Conservation (phyloP, 148 eudicot species). For the Arctostaphylos glauca region DNA sequence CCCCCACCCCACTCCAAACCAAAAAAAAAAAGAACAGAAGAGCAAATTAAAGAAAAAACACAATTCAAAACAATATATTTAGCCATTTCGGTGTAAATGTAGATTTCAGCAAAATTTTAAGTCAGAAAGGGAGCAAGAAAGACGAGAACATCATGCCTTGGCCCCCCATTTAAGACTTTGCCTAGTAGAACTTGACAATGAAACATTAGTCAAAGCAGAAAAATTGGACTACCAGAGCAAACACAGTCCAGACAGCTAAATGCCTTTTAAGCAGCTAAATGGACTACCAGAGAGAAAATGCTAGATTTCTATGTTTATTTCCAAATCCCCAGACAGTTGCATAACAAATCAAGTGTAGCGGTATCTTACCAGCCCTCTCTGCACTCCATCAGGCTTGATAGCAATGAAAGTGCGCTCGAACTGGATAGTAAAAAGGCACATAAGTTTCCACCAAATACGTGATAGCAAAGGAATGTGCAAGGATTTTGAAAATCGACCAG, state of each 20-base stretch:
- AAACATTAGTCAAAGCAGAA: neutral
- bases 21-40: neutral
- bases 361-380: slow-evolving; percentile 83
- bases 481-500: neutral
- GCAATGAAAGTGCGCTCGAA: slow-evolving; percentile 97
- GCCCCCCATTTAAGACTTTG: neutral
- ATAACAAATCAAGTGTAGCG: neutral
- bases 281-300: neutral
- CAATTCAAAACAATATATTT: neutral
- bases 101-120: neutral
- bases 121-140: neutral
- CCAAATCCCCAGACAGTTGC: neutral
- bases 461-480: neutral
- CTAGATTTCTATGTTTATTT: neutral
- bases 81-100: neutral
- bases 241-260: neutral
- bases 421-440: slow-evolving; percentile 27
- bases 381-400: slow-evolving; percentile 99
- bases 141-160: neutral
- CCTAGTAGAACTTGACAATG: neutral
- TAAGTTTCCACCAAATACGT: slow-evolving; percentile 1
- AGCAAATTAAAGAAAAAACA: neutral
- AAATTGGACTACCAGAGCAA: neutral
- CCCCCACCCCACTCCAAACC: neutral
- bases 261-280: neutral